A percentile compares a stretch with the other conserved stretches of the same genome.
phyloP scores from a whole-genome alignment of 2,329 filamentous ascomycete genomes.

The Penicillium concentricum region DNA sequence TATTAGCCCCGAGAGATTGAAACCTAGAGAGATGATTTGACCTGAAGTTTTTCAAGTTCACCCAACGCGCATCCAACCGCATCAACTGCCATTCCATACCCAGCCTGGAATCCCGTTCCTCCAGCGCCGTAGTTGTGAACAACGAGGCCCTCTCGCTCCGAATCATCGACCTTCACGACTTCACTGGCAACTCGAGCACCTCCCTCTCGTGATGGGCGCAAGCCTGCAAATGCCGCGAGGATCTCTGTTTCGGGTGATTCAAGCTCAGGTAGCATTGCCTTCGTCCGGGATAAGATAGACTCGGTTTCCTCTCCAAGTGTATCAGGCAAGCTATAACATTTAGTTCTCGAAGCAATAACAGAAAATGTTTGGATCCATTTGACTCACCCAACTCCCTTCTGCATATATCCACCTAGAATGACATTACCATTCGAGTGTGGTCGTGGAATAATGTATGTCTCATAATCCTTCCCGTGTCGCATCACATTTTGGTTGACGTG shows the following conservation, averaged over 20 bases:
- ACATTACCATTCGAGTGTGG: slow-evolving; percentile 37
- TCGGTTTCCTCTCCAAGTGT: not conserved
- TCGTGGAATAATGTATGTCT: slow-evolving; percentile 44
- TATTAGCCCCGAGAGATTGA: not conserved
- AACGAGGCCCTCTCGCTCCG: not conserved
- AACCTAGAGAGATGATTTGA: not conserved
- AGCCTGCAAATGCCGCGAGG: not conserved
- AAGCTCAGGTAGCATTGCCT: not conserved
- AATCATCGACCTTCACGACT: not conserved
- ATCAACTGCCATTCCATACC: not conserved
- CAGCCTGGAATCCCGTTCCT: not conserved
- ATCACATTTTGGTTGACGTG: slow-evolving; percentile 34
- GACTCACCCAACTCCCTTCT: not conserved
- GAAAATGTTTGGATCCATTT: not conserved
- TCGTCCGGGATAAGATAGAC: not conserved
- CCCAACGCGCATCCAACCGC: not conserved
- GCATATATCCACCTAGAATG: slow-evolving; percentile 40
- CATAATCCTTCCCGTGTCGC: slow-evolving; percentile 41
- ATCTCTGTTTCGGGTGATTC: not conserved
- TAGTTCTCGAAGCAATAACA: not conserved
- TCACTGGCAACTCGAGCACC: not conserved
- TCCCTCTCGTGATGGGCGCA: not conserved
- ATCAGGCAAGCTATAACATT: not conserved
- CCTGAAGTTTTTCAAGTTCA: not conserved
- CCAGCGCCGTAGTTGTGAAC: not conserved